Base-by-base conservation (phyloP, 257 asterid genomes). In the Salvia miltiorrhiza region DNA sequence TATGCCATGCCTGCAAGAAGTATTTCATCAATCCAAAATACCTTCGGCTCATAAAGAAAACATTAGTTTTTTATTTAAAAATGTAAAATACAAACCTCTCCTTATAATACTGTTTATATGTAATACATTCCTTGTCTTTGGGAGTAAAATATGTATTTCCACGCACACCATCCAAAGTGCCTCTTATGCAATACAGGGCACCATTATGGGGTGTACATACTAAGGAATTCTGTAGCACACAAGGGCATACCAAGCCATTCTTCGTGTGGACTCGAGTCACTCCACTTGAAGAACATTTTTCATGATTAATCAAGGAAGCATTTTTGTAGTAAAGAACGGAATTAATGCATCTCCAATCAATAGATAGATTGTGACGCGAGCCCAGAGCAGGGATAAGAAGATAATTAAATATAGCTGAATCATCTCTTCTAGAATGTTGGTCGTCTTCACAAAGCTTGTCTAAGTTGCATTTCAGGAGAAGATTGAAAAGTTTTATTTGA, bases 191-290 rank as follows among this genome's bases (percentile, higher is more conserved):
- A 77, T 93, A 88, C 40, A 84, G 11, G 33, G 9, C 8, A 39
- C 76, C 82, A 47, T 84, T 93, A 62, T 90, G 95, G 33, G 97
- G 92, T 1, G 98, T 90, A 26, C 67, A 4, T 2, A 87, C 92
- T 40, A 93, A 73, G n/a, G 94, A 83, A 55, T 87, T 87, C 71
- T 87, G 82, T 74, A 93, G 26, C 82, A 76, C 9, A 62, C 92
- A 88, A 55, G 72, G 37, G 63, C 96, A 88, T 20, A 90, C 84
- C 73, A 72, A 28, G 48, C 90, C 90, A 48, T 69, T 71, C 66
- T 69, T 75, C 1, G 94, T 87, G 50, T 60, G 83, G 78, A 85
- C 74, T n/a, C n/a, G n/a, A n/a, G n/a, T n/a, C n/a, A 85, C 74
- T 26, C 49, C 49, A 5, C 59, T 24, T 33, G 77, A 48, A n/a